These are phyloP conservation scores for Penstemon davidsonii DNA, from an alignment of 257 asterid species.

Conservation along the genomic window DNA sequence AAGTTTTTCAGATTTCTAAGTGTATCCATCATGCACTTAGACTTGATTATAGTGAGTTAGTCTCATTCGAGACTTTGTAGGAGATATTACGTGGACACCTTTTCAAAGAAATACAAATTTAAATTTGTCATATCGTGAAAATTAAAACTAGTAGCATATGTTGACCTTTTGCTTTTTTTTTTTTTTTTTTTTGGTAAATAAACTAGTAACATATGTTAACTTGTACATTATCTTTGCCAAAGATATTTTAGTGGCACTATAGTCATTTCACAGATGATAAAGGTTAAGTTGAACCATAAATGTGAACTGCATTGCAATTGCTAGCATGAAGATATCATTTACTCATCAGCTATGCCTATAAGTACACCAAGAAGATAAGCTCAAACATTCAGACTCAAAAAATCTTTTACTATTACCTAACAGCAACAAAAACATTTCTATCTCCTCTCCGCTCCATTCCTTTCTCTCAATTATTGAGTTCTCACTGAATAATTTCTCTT, in stretches of 20 bases:
- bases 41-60: no score
- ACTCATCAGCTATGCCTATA: slow-evolving; percentile 28
- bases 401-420: slow-evolving; percentile 21
- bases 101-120: no score
- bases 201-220: neutral
- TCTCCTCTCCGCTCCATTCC: slow-evolving; percentile 14
- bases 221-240: neutral
- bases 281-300: slow-evolving; percentile 36
- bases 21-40: no score
- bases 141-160: no score
- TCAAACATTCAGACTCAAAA: slow-evolving; percentile 11
- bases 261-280: slow-evolving; percentile 22
- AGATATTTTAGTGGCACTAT: slow-evolving; percentile 8
- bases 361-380: slow-evolving; percentile 27
- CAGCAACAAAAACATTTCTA: slow-evolving; percentile 9
- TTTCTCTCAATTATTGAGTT: neutral
- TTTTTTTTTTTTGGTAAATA: neutral
- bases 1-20: no score
- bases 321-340: neutral
- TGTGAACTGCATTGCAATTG: slow-evolving; percentile 26
- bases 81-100: no score
- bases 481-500: neutral
- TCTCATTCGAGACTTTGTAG: no score
- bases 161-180: no score
- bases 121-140: no score